phyloP scores from a whole-genome alignment of 129 eudicot genomes.

The Silybum marianum region DNA sequence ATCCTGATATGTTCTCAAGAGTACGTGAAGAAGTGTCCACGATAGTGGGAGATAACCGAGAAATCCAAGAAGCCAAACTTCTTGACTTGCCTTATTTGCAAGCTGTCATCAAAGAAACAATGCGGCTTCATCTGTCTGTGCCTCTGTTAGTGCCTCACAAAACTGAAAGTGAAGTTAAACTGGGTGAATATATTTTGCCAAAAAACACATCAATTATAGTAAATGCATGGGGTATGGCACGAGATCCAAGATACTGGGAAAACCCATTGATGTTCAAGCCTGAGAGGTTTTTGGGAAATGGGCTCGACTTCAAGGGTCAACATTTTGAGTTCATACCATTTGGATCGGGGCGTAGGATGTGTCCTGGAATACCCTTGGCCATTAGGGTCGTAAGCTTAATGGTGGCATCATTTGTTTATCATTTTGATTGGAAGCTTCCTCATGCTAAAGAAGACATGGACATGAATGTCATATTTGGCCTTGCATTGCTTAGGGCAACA shows the following conservation, averaged over 20 bases:
- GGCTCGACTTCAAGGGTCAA: slow-evolving; percentile 36
- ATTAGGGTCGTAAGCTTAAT: slow-evolving; percentile 36
- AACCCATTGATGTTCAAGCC: slow-evolving; percentile 29
- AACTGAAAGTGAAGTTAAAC: slow-evolving; percentile 24
- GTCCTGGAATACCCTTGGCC: slow-evolving; percentile 48
- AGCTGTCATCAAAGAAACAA: slow-evolving; percentile 41
- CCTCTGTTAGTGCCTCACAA: slow-evolving; percentile 40
- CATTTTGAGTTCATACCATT: slow-evolving; percentile 44
- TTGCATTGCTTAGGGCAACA: slow-evolving; percentile 35
- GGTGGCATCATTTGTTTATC: slow-evolving; percentile 46
- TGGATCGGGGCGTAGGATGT: slow-evolving; percentile 52
- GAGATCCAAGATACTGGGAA: slow-evolving; percentile 41
- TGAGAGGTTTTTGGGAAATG: slow-evolving; percentile 36
- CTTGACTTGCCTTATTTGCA: slow-evolving; percentile 36
- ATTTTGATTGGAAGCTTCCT: slow-evolving; percentile 55
- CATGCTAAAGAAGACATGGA: slow-evolving; percentile 29
- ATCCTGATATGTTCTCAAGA: slow-evolving; percentile 25
- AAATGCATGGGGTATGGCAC: slow-evolving; percentile 42
- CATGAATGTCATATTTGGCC: slow-evolving; percentile 38
- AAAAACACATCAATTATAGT: slow-evolving; percentile 33
- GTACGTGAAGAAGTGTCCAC: slow-evolving; percentile 36
- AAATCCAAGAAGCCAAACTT: slow-evolving; percentile 34
- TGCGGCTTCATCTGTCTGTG: slow-evolving; percentile 33
- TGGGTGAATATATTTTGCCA: slow-evolving; percentile 27
- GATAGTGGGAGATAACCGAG: slow-evolving; percentile 24